Percentiles rank a stretch among this genome's conserved stretches.
Conservation (phyloP, 768 basidiomycete species). For the Lentinus tigrinus region DNA sequence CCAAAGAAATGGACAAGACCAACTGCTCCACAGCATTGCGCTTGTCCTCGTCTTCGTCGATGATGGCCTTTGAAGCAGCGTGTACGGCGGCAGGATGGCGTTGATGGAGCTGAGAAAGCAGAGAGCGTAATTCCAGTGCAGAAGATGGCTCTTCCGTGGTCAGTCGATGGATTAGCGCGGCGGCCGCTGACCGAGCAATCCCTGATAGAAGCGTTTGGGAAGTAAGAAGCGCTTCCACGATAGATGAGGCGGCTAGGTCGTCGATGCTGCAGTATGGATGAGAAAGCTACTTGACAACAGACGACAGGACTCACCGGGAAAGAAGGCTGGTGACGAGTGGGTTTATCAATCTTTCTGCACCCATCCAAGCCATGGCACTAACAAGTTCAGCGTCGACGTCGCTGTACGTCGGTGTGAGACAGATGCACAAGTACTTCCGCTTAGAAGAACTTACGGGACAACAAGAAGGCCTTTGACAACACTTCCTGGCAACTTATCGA, state of each 20-base stretch:
- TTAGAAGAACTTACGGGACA: constrained; percentile 45
- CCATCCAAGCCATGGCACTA: constrained; percentile 44
- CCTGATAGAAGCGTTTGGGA: constrained; percentile 20
- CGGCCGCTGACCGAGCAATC: constrained; percentile 20
- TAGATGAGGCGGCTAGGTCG: constrained; percentile 26
- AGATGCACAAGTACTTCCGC: background rate
- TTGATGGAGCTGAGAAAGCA: constrained; percentile 64
- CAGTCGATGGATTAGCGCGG: constrained; percentile 14
- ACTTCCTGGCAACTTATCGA: constrained; percentile 40
- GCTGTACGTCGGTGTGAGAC: constrained; percentile 29
- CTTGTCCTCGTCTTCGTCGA: constrained; percentile 28
- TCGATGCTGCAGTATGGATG: constrained; percentile 27
- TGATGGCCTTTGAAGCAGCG: constrained; percentile 37
- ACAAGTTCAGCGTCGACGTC: constrained; percentile 47
- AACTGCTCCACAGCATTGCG: constrained; percentile 52
- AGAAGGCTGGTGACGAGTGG: constrained; percentile 49
- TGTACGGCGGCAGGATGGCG: constrained; percentile 56
- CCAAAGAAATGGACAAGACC: constrained; percentile 57
- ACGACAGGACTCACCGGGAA: constrained; percentile 31
- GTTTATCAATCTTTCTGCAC: constrained; percentile 54
- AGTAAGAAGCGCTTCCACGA: constrained; percentile 34
- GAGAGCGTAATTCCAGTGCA: constrained; percentile 7
- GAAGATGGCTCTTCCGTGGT: constrained; percentile 1
- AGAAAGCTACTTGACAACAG: background rate
- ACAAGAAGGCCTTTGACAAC: constrained; percentile 34